A percentile compares a stretch with the other conserved stretches of the same genome.
Conservation (phyloP, 768 basidiomycete species). For the Termitomyces sp. region DNA sequence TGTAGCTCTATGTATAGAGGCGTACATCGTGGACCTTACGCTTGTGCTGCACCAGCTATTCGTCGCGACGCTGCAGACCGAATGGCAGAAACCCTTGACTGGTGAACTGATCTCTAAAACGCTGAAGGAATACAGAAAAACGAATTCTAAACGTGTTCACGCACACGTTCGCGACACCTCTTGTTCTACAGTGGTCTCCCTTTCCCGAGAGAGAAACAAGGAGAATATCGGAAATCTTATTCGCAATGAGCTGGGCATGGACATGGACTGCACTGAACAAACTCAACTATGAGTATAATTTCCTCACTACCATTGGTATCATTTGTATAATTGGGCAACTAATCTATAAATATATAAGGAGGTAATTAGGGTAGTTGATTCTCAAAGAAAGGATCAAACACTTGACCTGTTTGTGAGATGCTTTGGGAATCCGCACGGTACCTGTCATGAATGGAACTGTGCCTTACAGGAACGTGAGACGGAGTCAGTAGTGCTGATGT, state of each 20-base stretch:
- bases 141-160: not conserved
- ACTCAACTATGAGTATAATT: not conserved
- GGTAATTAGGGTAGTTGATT: not conserved
- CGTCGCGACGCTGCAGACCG: not conserved
- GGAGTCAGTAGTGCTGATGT: too few relatives aligned
- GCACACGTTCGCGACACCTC: not conserved
- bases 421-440: too few relatives aligned
- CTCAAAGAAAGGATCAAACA: not conserved
- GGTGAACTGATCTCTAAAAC: not conserved
- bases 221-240: not conserved
- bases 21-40: slow-evolving; percentile 17
- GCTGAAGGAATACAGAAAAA: not conserved
- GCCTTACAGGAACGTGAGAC: too few relatives aligned
- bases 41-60: slow-evolving; percentile 13
- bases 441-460: too few relatives aligned
- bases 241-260: not conserved
- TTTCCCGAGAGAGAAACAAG: not conserved
- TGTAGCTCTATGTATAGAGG: slow-evolving; percentile 4
- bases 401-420: too few relatives aligned
- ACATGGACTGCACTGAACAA: not conserved
- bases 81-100: not conserved
- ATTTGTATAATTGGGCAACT: not conserved
- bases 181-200: not conserved
- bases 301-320: not conserved
- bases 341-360: not conserved